phyloP scores from a whole-genome alignment of 495 filamentous ascomycete genomes.

The Daldinia loculata region DNA sequence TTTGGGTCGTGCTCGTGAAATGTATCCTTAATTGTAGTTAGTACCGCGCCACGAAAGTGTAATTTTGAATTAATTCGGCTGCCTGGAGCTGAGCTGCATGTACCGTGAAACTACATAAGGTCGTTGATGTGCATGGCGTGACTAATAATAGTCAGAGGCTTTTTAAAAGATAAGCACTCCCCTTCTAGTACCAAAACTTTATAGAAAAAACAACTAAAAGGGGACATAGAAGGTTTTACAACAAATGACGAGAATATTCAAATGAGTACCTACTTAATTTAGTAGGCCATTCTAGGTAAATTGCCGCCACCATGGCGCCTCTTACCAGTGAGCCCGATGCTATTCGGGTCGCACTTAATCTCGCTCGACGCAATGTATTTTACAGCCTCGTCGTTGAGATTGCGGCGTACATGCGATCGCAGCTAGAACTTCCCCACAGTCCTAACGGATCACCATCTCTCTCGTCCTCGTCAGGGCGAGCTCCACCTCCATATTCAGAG shows the following conservation, averaged over 20 bases:
- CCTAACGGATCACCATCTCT: conserved; percentile 17
- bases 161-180: background rate
- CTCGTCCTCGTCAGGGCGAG: conserved; percentile 1
- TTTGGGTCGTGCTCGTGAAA: background rate
- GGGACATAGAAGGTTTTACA: background rate
- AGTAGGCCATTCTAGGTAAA: background rate
- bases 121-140: background rate
- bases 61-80: conserved; percentile 31
- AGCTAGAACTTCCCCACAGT: conserved; percentile 44
- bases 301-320: conserved; percentile 51
- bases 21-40: background rate
- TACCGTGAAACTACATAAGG: too few relatives aligned
- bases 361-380: conserved; percentile 52
- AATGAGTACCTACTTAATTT: background rate
- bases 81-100: conserved; percentile 27
- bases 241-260: background rate
- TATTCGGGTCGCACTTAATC: conserved; percentile 55
- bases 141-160: background rate
- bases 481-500: conserved; percentile 28
- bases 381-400: conserved; percentile 53
- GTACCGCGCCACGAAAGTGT: background rate
- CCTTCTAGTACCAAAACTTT: background rate
- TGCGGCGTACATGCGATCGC: conserved; percentile 52
- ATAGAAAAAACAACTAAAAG: background rate
- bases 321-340: conserved; percentile 55